Evolutionary conservation across 2,329 filamentous ascomycete species (phyloP).

Genomic region (Drechslerella dactyloides): DNA sequence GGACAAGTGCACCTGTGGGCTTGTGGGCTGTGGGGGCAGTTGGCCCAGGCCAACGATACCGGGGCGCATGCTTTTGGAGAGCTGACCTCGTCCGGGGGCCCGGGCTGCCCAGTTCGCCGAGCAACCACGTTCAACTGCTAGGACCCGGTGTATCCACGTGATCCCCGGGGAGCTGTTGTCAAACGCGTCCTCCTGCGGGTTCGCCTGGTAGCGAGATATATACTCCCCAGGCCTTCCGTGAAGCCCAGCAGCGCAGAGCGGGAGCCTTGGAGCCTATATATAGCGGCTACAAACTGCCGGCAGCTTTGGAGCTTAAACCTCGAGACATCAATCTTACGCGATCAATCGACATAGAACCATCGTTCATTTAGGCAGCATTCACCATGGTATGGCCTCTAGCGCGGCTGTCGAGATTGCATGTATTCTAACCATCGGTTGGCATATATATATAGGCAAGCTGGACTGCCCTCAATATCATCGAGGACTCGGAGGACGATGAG

Average conservation of each 20-base stretch:
- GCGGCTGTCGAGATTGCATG: background rate
- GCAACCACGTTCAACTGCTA: background rate
- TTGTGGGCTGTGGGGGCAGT: background rate
- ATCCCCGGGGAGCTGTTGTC: background rate
- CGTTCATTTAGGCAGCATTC: background rate
- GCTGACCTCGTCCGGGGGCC: background rate
- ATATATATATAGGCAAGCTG: conserved; percentile 69
- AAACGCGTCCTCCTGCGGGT: conserved; percentile 23
- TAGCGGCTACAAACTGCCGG: background rate
- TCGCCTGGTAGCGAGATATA: background rate
- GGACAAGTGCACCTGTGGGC: background rate
- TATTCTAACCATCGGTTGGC: conserved; percentile 1
- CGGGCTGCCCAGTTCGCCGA: conserved; percentile 2
- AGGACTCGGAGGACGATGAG: conserved; percentile 86
- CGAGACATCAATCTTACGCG: background rate
- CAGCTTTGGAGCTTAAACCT: background rate
- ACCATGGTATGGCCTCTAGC: conserved; percentile 20
- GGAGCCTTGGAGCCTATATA: background rate
- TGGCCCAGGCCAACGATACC: background rate
- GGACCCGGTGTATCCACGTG: background rate
- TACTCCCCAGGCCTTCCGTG: background rate
- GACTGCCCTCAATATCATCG: conserved; percentile 89
- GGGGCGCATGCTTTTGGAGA: background rate
- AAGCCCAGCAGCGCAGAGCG: background rate
- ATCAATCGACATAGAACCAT: background rate